A percentile compares a stretch with the other conserved stretches of the same genome.
Evolutionary conservation across 2,329 filamentous ascomycete genomes (phyloP).

Genomic region (Diaporthe destruens): DNA sequence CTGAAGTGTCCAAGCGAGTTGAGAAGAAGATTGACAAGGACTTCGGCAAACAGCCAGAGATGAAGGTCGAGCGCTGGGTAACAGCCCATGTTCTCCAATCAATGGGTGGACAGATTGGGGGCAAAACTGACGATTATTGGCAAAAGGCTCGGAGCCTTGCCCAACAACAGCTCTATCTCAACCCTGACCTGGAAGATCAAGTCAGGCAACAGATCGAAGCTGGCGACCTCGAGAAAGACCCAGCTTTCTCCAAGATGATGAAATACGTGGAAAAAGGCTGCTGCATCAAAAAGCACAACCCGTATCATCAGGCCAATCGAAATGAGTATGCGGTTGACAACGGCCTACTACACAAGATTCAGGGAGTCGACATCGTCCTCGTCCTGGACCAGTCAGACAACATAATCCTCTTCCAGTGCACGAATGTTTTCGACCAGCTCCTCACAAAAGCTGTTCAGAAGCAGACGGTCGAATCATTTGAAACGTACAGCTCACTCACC

Average conservation of each 20-base stretch:
- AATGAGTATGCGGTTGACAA: not conserved
- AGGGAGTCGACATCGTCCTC: not conserved
- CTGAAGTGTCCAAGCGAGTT: not conserved
- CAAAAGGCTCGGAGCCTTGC: not conserved
- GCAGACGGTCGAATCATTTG: not conserved
- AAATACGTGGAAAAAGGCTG: not conserved
- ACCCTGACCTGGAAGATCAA: not conserved
- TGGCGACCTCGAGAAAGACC: not conserved
- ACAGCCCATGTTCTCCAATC: not conserved
- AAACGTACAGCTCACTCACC: not conserved
- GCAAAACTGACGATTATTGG: constrained; percentile 7
- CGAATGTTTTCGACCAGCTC: not conserved
- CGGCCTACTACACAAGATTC: not conserved
- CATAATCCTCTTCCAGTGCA: constrained; percentile 14
- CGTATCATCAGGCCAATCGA: not conserved
- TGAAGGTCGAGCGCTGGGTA: not conserved
- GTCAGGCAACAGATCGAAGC: not conserved
- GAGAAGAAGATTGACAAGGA: not conserved
- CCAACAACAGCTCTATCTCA: constrained; percentile 15
- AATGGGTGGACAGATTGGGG: constrained; percentile 1
- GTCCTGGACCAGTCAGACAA: constrained; percentile 14
- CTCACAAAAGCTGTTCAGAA: constrained; percentile 1
- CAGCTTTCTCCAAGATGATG: constrained; percentile 17
- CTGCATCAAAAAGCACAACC: not conserved
- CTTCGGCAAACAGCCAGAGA: not conserved